Percentiles rank a stretch among this genome's conserved stretches.
phyloP scores from a whole-genome alignment of 495 filamentous ascomycete genomes.

The Symbiotaphrina buchneri region DNA sequence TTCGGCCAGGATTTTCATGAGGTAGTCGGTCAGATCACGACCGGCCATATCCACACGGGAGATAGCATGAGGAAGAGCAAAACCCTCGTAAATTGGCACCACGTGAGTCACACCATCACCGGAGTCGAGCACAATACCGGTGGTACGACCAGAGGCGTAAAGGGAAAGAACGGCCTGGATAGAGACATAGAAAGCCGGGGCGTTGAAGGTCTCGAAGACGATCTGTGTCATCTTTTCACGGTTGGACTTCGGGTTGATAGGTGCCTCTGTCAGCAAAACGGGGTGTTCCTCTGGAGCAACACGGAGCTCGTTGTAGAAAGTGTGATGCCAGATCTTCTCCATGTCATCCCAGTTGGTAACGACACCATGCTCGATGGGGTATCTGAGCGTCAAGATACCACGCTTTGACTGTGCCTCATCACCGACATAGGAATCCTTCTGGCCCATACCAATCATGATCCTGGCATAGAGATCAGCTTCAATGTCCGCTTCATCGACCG shows the following conservation, averaged over 20 bases:
- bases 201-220: slow-evolving; percentile 99
- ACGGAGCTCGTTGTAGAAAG: slow-evolving; percentile 99
- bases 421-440: slow-evolving; percentile 99
- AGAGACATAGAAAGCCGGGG: slow-evolving; percentile 98
- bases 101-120: slow-evolving; percentile 99
- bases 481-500: slow-evolving; percentile 5
- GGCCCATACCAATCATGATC: slow-evolving; percentile 99
- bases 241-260: slow-evolving; percentile 99
- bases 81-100: slow-evolving; percentile 99
- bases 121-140: slow-evolving; percentile 98
- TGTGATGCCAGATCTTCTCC: slow-evolving; percentile 99
- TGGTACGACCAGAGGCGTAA: slow-evolving; percentile 99
- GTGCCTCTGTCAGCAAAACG: slow-evolving; percentile 94
- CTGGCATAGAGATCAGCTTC: slow-evolving; percentile 19
- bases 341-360: slow-evolving; percentile 99
- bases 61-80: slow-evolving; percentile 97
- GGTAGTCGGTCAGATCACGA: slow-evolving; percentile 98
- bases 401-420: slow-evolving; percentile 99
- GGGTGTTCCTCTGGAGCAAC: slow-evolving; percentile 99
- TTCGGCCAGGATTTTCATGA: slow-evolving; percentile 99
- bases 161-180: slow-evolving; percentile 98
- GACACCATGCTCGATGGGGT: slow-evolving; percentile 99
- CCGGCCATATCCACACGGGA: slow-evolving; percentile 99
- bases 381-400: slow-evolving; percentile 98
- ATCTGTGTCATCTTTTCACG: slow-evolving; percentile 99